Conservation (phyloP, 371 early-diverging fungal genomes). For the Mortierella sp. region DNA sequence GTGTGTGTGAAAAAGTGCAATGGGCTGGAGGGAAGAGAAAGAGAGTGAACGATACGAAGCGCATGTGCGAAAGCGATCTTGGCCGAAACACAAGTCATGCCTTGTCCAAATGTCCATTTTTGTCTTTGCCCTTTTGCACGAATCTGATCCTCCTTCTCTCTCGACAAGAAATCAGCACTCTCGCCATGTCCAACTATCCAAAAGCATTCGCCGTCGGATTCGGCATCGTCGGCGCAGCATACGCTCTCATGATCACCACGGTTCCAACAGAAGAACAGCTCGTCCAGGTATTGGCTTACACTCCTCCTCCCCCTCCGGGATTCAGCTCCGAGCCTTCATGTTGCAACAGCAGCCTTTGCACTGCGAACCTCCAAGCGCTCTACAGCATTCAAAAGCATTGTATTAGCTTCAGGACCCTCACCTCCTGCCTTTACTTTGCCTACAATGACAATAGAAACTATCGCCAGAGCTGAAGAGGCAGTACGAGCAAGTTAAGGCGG, state of each 20-base stretch:
- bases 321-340: background rate
- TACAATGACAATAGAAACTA: constrained; percentile 24
- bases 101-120: constrained; percentile 5
- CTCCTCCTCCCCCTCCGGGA: background rate
- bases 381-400: too few species aligned
- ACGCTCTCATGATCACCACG: constrained; percentile 52
- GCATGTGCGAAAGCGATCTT: too few species aligned
- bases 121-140: background rate
- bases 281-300: constrained; percentile 53
- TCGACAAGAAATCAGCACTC: background rate
- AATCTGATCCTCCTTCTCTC: background rate
- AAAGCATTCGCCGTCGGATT: constrained; percentile 52
- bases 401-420: too few species aligned
- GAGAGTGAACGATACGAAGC: background rate
- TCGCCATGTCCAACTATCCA: constrained; percentile 46
- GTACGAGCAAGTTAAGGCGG: constrained; percentile 45
- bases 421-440: background rate
- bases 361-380: too few species aligned
- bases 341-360: background rate
- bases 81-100: background rate
- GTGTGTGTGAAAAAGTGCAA: background rate
- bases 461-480: constrained; percentile 53
- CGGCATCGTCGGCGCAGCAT: constrained; percentile 53
- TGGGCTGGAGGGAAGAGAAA: background rate
- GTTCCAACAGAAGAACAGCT: constrained; percentile 55